Conservation (phyloP, 495 filamentous ascomycete species). For the Bathelium albidoporum region DNA sequence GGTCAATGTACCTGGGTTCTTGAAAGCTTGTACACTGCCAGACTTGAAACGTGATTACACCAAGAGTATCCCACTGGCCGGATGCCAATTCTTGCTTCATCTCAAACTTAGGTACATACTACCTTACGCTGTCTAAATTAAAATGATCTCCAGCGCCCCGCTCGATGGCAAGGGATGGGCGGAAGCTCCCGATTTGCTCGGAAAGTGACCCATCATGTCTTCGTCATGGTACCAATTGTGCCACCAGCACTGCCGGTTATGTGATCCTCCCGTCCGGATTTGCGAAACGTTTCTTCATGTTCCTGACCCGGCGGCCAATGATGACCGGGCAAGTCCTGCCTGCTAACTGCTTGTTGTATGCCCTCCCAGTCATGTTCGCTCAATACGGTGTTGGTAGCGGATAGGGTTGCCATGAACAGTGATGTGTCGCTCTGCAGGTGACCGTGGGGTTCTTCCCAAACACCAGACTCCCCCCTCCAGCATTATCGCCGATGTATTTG, state of each 20-base stretch:
- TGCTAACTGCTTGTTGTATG: not conserved
- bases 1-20: too few species aligned
- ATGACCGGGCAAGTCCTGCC: not conserved
- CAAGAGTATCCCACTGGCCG: not conserved
- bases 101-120: not conserved
- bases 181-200: not conserved
- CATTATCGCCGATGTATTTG: not conserved
- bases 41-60: not conserved
- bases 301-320: not conserved
- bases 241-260: not conserved
- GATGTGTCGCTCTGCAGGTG: not conserved
- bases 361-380: not conserved
- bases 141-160: not conserved
- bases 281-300: not conserved
- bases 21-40: not conserved
- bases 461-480: not conserved
- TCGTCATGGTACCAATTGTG: not conserved
- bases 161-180: not conserved
- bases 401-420: not conserved
- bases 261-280: not conserved
- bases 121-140: not conserved
- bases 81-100: not conserved
- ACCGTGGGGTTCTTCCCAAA: not conserved
- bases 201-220: not conserved
- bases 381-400: not conserved